Conservation (phyloP, 176 grass and related monocot genomes). For the Canna indica region DNA sequence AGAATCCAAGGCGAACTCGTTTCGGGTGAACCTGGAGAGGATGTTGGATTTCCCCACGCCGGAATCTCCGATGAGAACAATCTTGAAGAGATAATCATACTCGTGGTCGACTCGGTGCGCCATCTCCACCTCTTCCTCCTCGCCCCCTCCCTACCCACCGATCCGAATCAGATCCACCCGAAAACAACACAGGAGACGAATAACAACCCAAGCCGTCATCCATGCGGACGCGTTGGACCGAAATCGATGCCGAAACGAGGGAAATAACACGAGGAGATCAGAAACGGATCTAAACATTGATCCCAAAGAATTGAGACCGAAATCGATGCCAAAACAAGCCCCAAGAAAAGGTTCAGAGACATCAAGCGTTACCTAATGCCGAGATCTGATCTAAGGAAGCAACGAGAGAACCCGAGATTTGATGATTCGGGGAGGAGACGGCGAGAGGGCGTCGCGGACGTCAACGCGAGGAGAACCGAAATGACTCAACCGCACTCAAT, state of each 20-base stretch:
- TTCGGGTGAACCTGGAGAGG: slow-evolving; percentile 23
- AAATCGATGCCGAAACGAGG: not conserved
- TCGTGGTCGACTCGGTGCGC: slow-evolving; percentile 48
- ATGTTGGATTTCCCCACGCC: slow-evolving; percentile 17
- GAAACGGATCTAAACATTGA: not conserved
- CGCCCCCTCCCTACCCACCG: not conserved
- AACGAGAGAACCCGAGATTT: not conserved
- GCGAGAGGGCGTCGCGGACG: not conserved
- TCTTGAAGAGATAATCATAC: slow-evolving; percentile 33
- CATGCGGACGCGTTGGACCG: not conserved
- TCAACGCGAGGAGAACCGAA: not conserved
- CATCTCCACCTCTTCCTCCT: slow-evolving; percentile 19
- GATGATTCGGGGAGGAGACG: not conserved
- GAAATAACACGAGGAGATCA: not conserved
- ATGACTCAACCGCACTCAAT: not conserved
- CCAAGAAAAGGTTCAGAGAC: not conserved
- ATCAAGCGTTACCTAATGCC: not conserved
- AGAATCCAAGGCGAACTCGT: slow-evolving; percentile 80
- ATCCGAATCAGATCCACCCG: slow-evolving; percentile 1
- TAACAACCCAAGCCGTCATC: not conserved
- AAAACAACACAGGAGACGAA: not conserved
- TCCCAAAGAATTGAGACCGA: not conserved
- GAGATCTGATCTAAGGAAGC: slow-evolving; percentile 1
- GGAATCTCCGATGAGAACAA: slow-evolving; percentile 14
- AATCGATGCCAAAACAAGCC: not conserved